phyloP scores from a whole-genome alignment of 768 basidiomycete genomes.

The Russula griseocarnosa region DNA sequence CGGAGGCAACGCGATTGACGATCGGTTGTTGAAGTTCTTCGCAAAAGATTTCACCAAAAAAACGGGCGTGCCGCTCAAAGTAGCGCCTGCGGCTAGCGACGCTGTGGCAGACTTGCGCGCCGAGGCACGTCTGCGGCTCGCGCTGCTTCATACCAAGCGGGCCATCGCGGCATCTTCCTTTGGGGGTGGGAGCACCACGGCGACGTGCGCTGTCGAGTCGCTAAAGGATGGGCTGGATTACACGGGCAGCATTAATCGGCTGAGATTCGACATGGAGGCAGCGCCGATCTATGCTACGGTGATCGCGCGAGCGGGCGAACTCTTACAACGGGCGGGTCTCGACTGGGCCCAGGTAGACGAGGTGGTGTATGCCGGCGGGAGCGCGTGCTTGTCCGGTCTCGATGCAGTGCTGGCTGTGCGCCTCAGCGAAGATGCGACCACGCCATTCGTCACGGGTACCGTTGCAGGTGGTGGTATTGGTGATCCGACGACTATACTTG shows the following conservation, averaged over 20 bases:
- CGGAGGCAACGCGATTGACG: conserved; percentile 72
- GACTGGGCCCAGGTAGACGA: conserved; percentile 72
- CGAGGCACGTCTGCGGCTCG: conserved; percentile 88
- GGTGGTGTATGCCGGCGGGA: conserved; percentile 76
- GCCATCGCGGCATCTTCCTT: conserved; percentile 76
- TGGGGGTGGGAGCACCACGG: conserved; percentile 46
- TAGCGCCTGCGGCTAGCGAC: conserved; percentile 54
- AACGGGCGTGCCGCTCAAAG: conserved; percentile 68
- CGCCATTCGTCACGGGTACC: conserved; percentile 62
- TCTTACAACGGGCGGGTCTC: conserved; percentile 49
- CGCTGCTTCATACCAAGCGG: conserved; percentile 92
- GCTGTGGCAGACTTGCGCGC: conserved; percentile 66
- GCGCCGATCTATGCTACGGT: conserved; percentile 58
- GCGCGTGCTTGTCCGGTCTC: conserved; percentile 68
- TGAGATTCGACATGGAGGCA: conserved; percentile 46
- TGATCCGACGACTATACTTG: conserved; percentile 74
- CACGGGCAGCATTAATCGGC: conserved; percentile 61
- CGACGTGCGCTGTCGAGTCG: conserved; percentile 88
- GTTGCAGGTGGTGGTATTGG: conserved; percentile 69
- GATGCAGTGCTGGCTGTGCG: conserved; percentile 55
- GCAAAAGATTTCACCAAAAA: conserved; percentile 97
- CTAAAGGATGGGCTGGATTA: conserved; percentile 92
- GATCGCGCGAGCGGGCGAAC: conserved; percentile 45
- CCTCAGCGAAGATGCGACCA: conserved; percentile 58
- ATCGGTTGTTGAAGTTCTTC: conserved; percentile 84